Conservation (phyloP, 1,284 basidiomycete genomes). For the Serendipita sp. region DNA sequence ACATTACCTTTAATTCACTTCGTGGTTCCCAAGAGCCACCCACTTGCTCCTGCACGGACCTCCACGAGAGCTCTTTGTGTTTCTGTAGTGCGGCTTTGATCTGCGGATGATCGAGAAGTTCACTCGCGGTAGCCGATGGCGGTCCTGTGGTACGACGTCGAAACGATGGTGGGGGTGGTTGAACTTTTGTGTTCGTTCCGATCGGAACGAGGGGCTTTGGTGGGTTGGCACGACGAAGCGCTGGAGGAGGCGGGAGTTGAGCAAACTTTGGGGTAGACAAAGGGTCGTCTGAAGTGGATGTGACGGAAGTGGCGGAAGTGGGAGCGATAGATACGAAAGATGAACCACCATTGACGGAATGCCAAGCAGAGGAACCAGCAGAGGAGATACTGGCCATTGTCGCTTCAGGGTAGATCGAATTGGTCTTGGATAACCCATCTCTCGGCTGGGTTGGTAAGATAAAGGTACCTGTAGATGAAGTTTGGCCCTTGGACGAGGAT, state of each 20-base stretch:
- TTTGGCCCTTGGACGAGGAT: not conserved
- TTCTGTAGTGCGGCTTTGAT: not conserved
- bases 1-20: not conserved
- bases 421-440: not conserved
- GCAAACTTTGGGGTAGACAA: not conserved
- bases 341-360: not conserved
- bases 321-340: not conserved
- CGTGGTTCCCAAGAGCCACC: not conserved
- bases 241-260: not conserved
- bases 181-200: not conserved
- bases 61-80: slow-evolving; percentile 1
- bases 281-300: not conserved
- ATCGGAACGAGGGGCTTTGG: not conserved
- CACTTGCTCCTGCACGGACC: not conserved
- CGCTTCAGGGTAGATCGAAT: not conserved
- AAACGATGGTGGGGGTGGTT: not conserved
- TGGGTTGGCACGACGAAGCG: not conserved
- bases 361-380: slow-evolving; percentile 2
- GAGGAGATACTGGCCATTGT: not conserved
- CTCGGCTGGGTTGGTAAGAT: not conserved
- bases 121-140: not conserved
- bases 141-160: not conserved
- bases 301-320: not conserved
- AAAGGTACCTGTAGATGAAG: not conserved
- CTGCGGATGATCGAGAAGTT: not conserved